phyloP scores from a whole-genome alignment of 768 basidiomycete species.

The Lentinula lateritia region DNA sequence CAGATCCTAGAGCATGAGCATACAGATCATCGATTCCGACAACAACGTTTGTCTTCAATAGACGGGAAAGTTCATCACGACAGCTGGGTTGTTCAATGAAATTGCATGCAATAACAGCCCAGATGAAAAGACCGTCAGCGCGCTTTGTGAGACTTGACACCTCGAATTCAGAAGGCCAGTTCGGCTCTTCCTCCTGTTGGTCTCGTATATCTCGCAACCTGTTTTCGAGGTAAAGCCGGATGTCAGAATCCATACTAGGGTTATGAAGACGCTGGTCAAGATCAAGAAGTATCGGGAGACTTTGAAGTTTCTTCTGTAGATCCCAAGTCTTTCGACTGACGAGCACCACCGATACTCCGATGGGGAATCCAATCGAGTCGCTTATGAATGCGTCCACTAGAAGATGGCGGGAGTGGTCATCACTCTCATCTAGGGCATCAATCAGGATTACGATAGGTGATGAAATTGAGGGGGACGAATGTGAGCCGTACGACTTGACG shows the following conservation, averaged over 20 bases:
- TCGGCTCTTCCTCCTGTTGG: background rate
- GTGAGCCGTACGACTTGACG: background rate
- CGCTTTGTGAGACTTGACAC: background rate
- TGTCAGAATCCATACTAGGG: background rate
- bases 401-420: background rate
- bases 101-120: constrained; percentile 1
- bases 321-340: background rate
- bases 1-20: background rate
- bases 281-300: background rate
- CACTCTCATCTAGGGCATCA: background rate
- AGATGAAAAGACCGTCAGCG: background rate
- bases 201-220: background rate
- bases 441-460: background rate
- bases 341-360: background rate
- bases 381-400: background rate
- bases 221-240: background rate
- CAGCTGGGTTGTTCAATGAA: constrained; percentile 4
- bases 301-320: background rate
- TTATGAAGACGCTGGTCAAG: background rate
- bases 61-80: background rate
- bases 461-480: background rate
- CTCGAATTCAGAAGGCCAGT: background rate
- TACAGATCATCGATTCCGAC: background rate
- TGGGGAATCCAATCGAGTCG: background rate
- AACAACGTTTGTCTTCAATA: background rate